Conservation (phyloP, 73 alveolate genomes). For the Paraurostyla sp. region DNA sequence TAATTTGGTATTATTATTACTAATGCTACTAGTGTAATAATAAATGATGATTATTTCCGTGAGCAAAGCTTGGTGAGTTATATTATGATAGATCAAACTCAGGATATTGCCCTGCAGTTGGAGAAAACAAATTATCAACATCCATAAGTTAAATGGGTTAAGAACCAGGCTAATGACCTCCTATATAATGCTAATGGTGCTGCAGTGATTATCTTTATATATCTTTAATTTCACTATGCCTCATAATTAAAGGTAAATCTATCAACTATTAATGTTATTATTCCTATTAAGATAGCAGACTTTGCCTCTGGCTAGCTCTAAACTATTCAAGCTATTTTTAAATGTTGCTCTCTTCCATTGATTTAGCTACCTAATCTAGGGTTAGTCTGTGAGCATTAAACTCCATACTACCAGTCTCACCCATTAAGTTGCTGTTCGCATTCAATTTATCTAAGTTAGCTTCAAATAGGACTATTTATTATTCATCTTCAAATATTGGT, state of each 20-base stretch:
- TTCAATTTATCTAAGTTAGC: too few species aligned
- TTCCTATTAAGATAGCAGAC: not conserved
- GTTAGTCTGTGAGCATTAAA: too few species aligned
- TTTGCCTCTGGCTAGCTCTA: not conserved
- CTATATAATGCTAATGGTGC: not conserved
- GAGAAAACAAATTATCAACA: constrained; percentile 2
- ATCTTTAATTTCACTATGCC: constrained; percentile 30
- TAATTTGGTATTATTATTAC: too few species aligned
- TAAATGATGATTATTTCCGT: not conserved
- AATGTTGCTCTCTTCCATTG: too few species aligned
- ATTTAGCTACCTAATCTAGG: too few species aligned
- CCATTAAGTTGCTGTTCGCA: too few species aligned
- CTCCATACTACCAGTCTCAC: too few species aligned
- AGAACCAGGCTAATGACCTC: too few species aligned
- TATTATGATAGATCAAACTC: constrained; percentile 49
- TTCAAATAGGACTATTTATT: too few species aligned
- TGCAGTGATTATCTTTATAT: not conserved
- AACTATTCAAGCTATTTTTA: not conserved
- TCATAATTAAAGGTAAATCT: too few species aligned
- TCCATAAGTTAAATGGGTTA: constrained; percentile 30
- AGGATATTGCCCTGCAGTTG: not conserved
- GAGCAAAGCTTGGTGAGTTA: constrained; percentile 57
- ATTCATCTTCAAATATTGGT: not conserved
- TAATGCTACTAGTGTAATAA: not conserved
- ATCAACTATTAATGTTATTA: not conserved